Evolutionary conservation across 441 rosid species (phyloP).

Genomic region (Arabidopsis hybrid): DNA sequence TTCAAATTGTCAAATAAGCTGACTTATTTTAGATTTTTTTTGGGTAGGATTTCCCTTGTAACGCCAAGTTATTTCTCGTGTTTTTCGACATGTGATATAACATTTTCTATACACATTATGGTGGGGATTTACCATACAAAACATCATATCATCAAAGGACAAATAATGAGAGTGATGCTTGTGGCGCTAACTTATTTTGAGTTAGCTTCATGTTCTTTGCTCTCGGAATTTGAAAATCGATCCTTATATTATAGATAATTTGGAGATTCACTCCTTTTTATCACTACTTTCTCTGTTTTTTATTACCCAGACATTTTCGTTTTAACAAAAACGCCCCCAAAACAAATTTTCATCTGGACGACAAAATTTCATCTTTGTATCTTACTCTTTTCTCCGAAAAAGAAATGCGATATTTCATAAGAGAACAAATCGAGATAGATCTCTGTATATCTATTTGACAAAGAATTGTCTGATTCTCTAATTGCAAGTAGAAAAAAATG

Average conservation of each 20-base stretch:
- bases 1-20: background rate
- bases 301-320: background rate
- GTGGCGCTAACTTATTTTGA: constrained; percentile 11
- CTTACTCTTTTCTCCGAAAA: background rate
- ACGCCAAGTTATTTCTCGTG: background rate
- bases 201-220: background rate
- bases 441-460: constrained; percentile 27
- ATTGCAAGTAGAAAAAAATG: constrained; percentile 8
- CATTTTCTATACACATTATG: background rate
- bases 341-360: constrained; percentile 1
- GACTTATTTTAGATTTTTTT: background rate
- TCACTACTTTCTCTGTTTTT: background rate
- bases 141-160: constrained; percentile 6
- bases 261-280: background rate
- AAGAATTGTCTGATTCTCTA: constrained; percentile 33
- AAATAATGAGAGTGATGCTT: constrained; percentile 13
- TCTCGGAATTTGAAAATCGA: background rate
- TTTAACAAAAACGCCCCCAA: background rate
- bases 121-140: background rate
- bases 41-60: background rate
- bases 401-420: constrained; percentile 8
- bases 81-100: background rate
- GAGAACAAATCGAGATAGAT: constrained; percentile 4
- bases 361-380: too few relatives aligned
- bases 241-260: background rate